phyloP scores from a whole-genome alignment of 2,329 filamentous ascomycete species.

The Fusarium sambucinum region DNA sequence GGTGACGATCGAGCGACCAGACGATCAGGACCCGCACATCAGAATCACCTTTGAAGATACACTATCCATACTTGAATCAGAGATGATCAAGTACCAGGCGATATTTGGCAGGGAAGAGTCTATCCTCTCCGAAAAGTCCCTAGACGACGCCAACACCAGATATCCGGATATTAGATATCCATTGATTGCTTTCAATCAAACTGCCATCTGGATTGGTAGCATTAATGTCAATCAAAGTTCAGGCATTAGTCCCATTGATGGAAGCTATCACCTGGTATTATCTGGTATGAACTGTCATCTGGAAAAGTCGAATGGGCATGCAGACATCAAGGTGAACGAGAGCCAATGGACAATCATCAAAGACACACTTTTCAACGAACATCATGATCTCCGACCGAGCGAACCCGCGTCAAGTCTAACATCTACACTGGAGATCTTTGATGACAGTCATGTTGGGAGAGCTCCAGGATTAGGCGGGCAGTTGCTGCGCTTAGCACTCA shows the following conservation, averaged over 20 bases:
- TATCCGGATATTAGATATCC: conserved; percentile 4
- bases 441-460: not conserved
- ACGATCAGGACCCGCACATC: not conserved
- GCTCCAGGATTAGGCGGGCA: conserved; percentile 23
- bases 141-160: not conserved
- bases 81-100: not conserved
- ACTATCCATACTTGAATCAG: not conserved
- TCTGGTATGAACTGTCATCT: conserved; percentile 20
- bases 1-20: not conserved
- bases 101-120: conserved; percentile 5
- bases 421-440: not conserved
- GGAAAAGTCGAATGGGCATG: conserved; percentile 18
- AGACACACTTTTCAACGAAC: not conserved
- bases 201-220: conserved; percentile 18
- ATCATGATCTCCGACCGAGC: not conserved
- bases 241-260: not conserved
- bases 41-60: conserved; percentile 10
- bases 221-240: not conserved
- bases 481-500: conserved; percentile 8
- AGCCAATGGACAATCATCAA: conserved; percentile 11
- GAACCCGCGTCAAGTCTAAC: not conserved
- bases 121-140: not conserved
- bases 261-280: conserved; percentile 6
- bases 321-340: conserved; percentile 15
- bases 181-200: conserved; percentile 10